Conservation (phyloP, 768 basidiomycete genomes). For the Tylopilus subfusipes region DNA sequence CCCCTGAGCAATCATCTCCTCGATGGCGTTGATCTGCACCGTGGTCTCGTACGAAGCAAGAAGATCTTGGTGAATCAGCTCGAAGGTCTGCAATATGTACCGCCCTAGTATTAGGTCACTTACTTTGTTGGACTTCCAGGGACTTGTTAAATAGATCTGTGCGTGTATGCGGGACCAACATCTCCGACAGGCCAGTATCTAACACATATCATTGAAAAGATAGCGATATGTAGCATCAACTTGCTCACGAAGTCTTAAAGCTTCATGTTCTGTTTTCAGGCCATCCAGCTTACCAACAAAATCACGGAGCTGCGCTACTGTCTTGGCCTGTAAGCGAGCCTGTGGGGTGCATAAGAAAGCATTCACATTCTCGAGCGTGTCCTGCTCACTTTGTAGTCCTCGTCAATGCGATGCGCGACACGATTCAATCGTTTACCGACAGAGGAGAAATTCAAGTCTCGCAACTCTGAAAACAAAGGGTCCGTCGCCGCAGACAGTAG, state of each 20-base stretch:
- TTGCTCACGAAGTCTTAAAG: slow-evolving; percentile 77
- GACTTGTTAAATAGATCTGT: slow-evolving; percentile 89
- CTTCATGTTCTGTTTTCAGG: slow-evolving; percentile 87
- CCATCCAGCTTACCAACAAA: slow-evolving; percentile 96
- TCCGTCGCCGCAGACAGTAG: slow-evolving; percentile 76
- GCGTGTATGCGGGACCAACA: slow-evolving; percentile 78
- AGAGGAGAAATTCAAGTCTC: slow-evolving; percentile 89
- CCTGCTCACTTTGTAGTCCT: slow-evolving; percentile 77
- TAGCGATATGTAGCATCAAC: not conserved
- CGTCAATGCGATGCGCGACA: slow-evolving; percentile 81
- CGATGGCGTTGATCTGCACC: slow-evolving; percentile 79
- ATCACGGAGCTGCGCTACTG: slow-evolving; percentile 85
- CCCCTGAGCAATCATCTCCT: slow-evolving; percentile 86
- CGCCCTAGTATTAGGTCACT: slow-evolving; percentile 18
- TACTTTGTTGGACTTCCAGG: slow-evolving; percentile 95
- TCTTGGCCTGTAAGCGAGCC: slow-evolving; percentile 85
- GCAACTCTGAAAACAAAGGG: slow-evolving; percentile 73
- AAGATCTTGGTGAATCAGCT: slow-evolving; percentile 56
- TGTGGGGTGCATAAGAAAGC: slow-evolving; percentile 26
- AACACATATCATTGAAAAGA: slow-evolving; percentile 3
- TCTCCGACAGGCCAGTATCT: slow-evolving; percentile 96
- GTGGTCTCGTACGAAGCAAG: slow-evolving; percentile 86
- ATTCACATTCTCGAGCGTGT: not conserved
- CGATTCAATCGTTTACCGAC: slow-evolving; percentile 79
- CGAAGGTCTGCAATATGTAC: slow-evolving; percentile 7